Percentiles rank a stretch among this genome's conserved stretches.
Conservation (phyloP, 2,329 filamentous ascomycete genomes). For the Hypomyces perniciosus region DNA sequence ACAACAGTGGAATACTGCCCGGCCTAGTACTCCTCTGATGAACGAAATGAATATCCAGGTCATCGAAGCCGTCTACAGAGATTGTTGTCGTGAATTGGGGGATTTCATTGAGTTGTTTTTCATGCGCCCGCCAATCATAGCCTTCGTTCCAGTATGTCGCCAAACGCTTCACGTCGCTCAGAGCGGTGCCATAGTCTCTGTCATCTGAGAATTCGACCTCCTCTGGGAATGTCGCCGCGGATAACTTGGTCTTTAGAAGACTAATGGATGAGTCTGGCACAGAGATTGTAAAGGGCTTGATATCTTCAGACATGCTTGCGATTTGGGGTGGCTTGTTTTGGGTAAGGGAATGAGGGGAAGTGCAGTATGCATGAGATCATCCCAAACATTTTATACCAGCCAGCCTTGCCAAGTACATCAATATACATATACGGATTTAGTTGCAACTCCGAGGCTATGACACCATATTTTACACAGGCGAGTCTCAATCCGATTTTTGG, state of each 20-base stretch:
- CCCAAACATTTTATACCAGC: no score
- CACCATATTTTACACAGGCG: no score
- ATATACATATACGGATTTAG: no score
- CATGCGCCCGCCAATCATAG: conserved; percentile 58
- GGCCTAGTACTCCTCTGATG: conserved; percentile 47
- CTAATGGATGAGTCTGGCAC: conserved; percentile 27
- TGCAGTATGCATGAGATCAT: no score
- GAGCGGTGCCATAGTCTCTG: conserved; percentile 27
- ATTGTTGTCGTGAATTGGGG: conserved; percentile 52
- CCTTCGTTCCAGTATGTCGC: conserved; percentile 33
- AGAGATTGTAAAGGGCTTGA: conserved; percentile 30
- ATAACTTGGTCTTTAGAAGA: conserved; percentile 27
- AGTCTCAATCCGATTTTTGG: no score
- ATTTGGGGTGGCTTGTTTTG: no score
- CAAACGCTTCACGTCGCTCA: conserved; percentile 30
- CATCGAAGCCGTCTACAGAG: conserved; percentile 50
- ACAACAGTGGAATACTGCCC: conserved; percentile 57
- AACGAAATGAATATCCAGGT: conserved; percentile 58
- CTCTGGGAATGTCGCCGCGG: conserved; percentile 23
- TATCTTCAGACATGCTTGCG: conserved; percentile 6
- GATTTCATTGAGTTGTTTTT: conserved; percentile 52
- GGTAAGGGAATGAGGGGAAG: no score
- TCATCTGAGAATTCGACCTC: conserved; percentile 28
- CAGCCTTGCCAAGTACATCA: no score
- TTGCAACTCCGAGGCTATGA: no score